phyloP scores from a whole-genome alignment of 2,329 filamentous ascomycete genomes.

The Lasiodiplodia theobromae region DNA sequence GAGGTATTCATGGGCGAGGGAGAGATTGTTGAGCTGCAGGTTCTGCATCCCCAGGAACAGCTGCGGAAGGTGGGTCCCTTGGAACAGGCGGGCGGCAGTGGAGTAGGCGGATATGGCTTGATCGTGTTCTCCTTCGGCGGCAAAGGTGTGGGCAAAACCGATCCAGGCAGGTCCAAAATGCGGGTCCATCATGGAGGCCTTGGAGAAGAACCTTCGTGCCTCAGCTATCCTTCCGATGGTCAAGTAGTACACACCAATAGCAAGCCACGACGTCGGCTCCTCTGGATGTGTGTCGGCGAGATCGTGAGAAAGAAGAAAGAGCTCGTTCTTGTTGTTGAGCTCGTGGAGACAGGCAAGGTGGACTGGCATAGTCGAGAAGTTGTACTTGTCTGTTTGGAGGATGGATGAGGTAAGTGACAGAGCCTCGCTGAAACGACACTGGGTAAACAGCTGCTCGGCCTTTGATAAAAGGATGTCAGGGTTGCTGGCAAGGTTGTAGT shows the following conservation, averaged over 20 bases:
- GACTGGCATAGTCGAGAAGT: conserved; percentile 86
- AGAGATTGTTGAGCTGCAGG: conserved; percentile 93
- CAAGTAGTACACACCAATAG: conserved; percentile 95
- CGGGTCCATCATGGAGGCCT: conserved; percentile 95
- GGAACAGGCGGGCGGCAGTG: conserved; percentile 91
- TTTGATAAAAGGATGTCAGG: conserved; percentile 89
- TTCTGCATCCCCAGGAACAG: conserved; percentile 99
- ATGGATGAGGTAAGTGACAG: conserved; percentile 84
- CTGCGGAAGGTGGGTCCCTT: conserved; percentile 94
- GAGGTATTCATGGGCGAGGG: conserved; percentile 90
- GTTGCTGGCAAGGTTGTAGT: conserved; percentile 87
- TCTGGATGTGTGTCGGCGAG: conserved; percentile 90
- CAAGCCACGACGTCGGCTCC: conserved; percentile 90
- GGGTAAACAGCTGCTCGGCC: conserved; percentile 90
- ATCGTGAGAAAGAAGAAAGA: conserved; percentile 92
- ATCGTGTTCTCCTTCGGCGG: conserved; percentile 95
- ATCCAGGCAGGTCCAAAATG: conserved; percentile 99
- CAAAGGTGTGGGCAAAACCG: conserved; percentile 97
- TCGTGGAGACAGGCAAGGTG: conserved; percentile 92
- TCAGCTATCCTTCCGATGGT: conserved; percentile 88
- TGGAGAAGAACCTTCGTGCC: conserved; percentile 94
- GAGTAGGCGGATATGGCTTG: conserved; percentile 98
- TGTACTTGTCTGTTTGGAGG: conserved; percentile 83
- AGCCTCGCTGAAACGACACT: conserved; percentile 91
- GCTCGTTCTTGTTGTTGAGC: conserved; percentile 81